Percentiles rank a stretch among this genome's conserved stretches.
phyloP scores from a whole-genome alignment of 2,329 filamentous ascomycete species.

The Pseudocercospora fijiensis region DNA sequence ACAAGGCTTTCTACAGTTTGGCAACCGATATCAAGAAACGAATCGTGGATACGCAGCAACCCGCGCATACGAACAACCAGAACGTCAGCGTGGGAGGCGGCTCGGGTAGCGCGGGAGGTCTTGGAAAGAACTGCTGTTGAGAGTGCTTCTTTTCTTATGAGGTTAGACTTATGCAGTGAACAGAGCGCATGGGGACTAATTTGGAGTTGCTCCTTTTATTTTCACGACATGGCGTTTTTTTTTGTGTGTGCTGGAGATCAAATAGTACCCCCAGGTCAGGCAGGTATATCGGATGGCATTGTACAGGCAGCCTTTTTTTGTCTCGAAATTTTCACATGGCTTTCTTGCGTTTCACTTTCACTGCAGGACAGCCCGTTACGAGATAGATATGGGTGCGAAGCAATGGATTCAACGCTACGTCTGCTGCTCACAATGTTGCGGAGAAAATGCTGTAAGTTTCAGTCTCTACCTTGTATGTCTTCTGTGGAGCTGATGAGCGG shows the following conservation, averaged over 20 bases:
- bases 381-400: neutral
- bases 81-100: conserved; percentile 36
- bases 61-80: conserved; percentile 74
- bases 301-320: neutral
- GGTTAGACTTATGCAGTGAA: neutral
- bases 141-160: too few species aligned
- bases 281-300: conserved; percentile 5
- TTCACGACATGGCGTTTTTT: neutral
- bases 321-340: neutral
- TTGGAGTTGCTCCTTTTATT: neutral
- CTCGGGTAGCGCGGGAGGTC: conserved; percentile 32
- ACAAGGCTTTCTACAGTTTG: conserved; percentile 95
- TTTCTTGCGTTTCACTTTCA: neutral
- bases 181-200: neutral
- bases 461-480: neutral
- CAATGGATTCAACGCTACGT: neutral
- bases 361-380: neutral
- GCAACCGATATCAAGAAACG: conserved; percentile 98
- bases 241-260: neutral
- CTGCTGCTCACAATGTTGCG: too few species aligned
- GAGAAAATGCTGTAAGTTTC: neutral
- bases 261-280: neutral
- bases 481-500: neutral
- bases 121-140: conserved; percentile 66
- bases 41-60: conserved; percentile 73